A percentile compares a stretch with the other conserved stretches of the same genome.
phyloP scores from a whole-genome alignment of 257 asterid species.

The Nyctanthes arbortristis region DNA sequence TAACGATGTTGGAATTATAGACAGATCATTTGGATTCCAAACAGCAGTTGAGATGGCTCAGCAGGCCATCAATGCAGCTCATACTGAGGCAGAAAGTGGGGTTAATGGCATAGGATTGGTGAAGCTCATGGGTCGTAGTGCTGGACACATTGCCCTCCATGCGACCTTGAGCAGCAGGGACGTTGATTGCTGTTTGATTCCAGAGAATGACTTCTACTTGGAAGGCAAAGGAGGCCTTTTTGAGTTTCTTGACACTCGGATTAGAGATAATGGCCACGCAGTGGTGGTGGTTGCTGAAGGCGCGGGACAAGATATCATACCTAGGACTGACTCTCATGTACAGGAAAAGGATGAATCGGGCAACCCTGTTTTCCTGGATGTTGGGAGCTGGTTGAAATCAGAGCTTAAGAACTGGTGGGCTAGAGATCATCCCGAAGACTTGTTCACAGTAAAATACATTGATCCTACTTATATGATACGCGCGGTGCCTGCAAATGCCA shows the following conservation, averaged over 20 bases:
- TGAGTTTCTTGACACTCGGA: slow-evolving; percentile 47
- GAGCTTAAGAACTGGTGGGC: slow-evolving; percentile 84
- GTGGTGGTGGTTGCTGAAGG: slow-evolving; percentile 82
- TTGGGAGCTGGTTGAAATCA: slow-evolving; percentile 78
- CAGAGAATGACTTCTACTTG: slow-evolving; percentile 63
- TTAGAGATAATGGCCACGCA: slow-evolving; percentile 54
- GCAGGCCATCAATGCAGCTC: slow-evolving; percentile 73
- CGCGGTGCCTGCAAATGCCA: slow-evolving; percentile 67
- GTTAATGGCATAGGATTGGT: slow-evolving; percentile 79
- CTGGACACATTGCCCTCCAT: slow-evolving; percentile 78
- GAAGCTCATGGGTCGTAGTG: slow-evolving; percentile 89
- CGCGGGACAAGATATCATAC: slow-evolving; percentile 73
- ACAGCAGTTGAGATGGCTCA: slow-evolving; percentile 94
- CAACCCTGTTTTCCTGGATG: slow-evolving; percentile 66
- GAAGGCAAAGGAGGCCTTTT: slow-evolving; percentile 74
- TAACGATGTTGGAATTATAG: slow-evolving; percentile 77
- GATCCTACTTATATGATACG: slow-evolving; percentile 90
- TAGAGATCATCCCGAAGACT: slow-evolving; percentile 56
- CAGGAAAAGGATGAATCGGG: slow-evolving; percentile 74
- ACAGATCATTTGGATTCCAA: slow-evolving; percentile 80
- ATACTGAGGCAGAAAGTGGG: slow-evolving; percentile 78
- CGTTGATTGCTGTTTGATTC: slow-evolving; percentile 81
- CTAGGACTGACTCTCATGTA: slow-evolving; percentile 36
- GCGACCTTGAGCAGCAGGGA: slow-evolving; percentile 81
- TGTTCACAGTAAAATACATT: slow-evolving; percentile 66